Conservation (phyloP, 805 yeast genomes). For the Candida coleopterorum region DNA sequence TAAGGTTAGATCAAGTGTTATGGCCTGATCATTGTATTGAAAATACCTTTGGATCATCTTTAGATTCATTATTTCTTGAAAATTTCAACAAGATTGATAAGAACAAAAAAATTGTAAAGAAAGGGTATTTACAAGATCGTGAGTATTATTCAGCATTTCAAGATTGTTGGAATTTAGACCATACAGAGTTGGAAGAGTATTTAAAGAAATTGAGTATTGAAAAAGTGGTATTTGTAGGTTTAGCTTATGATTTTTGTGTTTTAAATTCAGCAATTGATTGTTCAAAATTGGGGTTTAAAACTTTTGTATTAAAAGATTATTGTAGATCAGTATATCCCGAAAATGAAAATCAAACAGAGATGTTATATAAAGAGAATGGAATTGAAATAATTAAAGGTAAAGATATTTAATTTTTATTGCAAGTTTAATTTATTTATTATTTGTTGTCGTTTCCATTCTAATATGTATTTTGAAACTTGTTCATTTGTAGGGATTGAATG, state of each 20-base stretch:
- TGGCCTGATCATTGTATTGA: constrained; percentile 96
- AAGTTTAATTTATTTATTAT: constrained; percentile 34
- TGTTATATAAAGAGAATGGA: constrained; percentile 25
- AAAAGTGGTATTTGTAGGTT: constrained; percentile 69
- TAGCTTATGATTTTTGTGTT: constrained; percentile 88
- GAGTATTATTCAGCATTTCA: constrained; percentile 87
- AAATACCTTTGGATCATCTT: constrained; percentile 57
- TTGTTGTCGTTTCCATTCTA: constrained; percentile 40
- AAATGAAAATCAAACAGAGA: constrained; percentile 29
- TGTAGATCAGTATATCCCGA: constrained; percentile 53
- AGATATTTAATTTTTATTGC: background rate
- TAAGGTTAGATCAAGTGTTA: constrained; percentile 40
- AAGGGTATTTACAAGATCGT: constrained; percentile 67
- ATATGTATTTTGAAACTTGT: constrained; percentile 44
- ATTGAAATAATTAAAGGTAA: constrained; percentile 22
- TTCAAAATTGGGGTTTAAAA: constrained; percentile 53
- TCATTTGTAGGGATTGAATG: constrained; percentile 25
- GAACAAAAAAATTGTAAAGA: constrained; percentile 46
- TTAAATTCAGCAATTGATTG: constrained; percentile 71
- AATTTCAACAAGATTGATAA: constrained; percentile 31
- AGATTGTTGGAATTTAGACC: constrained; percentile 70
- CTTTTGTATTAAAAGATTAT: constrained; percentile 55
- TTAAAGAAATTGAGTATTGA: constrained; percentile 46
- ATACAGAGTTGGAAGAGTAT: constrained; percentile 57
- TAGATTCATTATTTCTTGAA: constrained; percentile 47